A percentile compares a stretch with the other conserved stretches of the same genome.
Evolutionary conservation across 495 filamentous ascomycete species (phyloP).

Genomic region (Talaromyces nanjingensis): DNA sequence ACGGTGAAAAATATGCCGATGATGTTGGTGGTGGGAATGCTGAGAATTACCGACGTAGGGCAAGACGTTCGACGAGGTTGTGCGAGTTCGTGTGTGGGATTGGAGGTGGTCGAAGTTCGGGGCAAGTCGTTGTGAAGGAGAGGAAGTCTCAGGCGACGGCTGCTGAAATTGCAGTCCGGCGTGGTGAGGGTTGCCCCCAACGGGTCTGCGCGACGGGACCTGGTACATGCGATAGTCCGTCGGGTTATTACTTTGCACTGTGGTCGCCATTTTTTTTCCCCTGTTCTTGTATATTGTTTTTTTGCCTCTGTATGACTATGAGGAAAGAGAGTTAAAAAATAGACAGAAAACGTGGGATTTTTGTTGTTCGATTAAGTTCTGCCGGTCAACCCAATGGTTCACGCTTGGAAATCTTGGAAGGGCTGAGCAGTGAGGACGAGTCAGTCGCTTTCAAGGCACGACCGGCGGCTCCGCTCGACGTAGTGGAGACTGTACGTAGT

Average conservation of each 20-base stretch:
- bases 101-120: slow-evolving; percentile 5
- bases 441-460: background rate
- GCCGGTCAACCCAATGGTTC: background rate
- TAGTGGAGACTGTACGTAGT: background rate
- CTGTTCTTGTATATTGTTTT: background rate
- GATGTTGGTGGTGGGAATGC: slow-evolving; percentile 23
- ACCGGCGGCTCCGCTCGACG: background rate
- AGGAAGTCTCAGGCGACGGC: slow-evolving; percentile 12
- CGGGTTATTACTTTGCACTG: slow-evolving; percentile 4
- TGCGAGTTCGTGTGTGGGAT: background rate
- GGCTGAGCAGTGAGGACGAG: background rate
- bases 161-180: slow-evolving; percentile 11
- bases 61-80: slow-evolving; percentile 13
- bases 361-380: background rate
- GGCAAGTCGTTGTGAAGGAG: slow-evolving; percentile 15
- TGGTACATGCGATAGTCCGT: slow-evolving; percentile 13
- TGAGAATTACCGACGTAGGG: slow-evolving; percentile 8
- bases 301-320: background rate
- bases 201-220: slow-evolving; percentile 17
- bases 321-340: background rate
- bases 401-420: background rate
- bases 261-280: background rate
- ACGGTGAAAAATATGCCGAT: slow-evolving; percentile 57
- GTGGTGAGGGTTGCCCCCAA: slow-evolving; percentile 10
- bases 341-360: background rate